Base-by-base conservation (phyloP, 345 rosid species). In the Aquilaria malaccensis region DNA sequence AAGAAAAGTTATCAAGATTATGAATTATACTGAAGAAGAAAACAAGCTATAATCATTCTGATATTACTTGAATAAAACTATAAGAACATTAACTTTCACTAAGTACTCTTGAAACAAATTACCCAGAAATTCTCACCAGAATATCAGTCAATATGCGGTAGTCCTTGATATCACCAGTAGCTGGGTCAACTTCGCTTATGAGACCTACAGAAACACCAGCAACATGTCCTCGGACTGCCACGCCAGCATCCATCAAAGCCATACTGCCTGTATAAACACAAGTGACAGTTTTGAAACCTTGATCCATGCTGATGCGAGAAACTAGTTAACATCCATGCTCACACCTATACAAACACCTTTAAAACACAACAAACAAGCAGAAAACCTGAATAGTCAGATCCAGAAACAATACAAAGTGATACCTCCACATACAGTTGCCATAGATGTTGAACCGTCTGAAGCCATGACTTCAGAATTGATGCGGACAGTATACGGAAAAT, bases 171-270 rank as follows among this genome's bases (percentile, higher is more conserved):
- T 70, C 90, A 48, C 95, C 96, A 61, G 80, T 80, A 67, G 81
- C 78, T 57, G 84, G 85, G 64, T 90, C 92, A 61, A 78, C 81
- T 62, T 87, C 91, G 56, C 84, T 87, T 56, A 94, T 74, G 72
- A 94, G 99, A 69, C 99, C 99, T 65, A 94, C 95, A 0, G 99
- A 94, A 70, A 94, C 86, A 63, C 97, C 97, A n/a, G 99, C 99
- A 53, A 90, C 95, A 72, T 94, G 99, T 53, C 83, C 92, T 74
- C 70, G 72, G 51, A 94, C 64, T 30, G 99, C 92, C 74, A 88
- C 79, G 45, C 99, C 99, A 56, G 97, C 97, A 69, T 94, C 97
- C 96, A 94, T 83, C 75, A 94, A 80, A 67, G 99, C 97, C 97
- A 94, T 83, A 77, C 99, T 94, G 76, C 97, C 99, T 94, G 72